Evolutionary conservation across 2,329 filamentous ascomycete genomes (phyloP), one percentile per base, ranked within the genome.

Genomic region (Colletotrichum liaoningense): DNA sequence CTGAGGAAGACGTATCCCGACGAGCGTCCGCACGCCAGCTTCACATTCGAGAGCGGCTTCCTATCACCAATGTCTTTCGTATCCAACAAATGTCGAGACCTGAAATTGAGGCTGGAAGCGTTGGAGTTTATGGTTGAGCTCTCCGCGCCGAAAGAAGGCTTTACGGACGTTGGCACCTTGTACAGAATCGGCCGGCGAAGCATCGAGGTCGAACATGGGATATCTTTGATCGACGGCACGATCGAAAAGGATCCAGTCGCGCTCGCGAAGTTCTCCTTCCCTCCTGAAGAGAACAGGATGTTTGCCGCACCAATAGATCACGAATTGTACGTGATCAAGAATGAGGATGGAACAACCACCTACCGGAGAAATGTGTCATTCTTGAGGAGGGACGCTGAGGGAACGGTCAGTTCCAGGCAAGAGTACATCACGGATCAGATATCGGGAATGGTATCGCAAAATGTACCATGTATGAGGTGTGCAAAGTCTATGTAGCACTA

Each of bases 101-200:
- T 82, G 0, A 76, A 81, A 14, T 78, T 84, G 4, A 76, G 85
- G 11, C 77, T 84, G 1, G 79, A 82, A 2, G 85, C 85, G 0
- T 77, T 86, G 0, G 76, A 79, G 6, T 77, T 86, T 2, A 72
- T 74, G 69, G 42, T 22, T 9, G 63, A 28, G 55, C 14, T 72
- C 3, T n/a, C 63, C 0, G 63, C 69, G n/a, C 80, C 85, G 2
- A 73, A 72, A n/a, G 65, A 72, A n/a, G 65, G 65, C 0, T 24
- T 69, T 6, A 16, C 57, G 4, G 69, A 69, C 5, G 52, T 63
- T 9, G 69, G 66, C 24, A 75, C 70, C 2, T 8, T 75, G 9
- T 75, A 67, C 16, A 52, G 73, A 1, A 54, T 75, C n/a, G 64
- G 60, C 2, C 11, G 73, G 4, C 65, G 66, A 22, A 58, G 60